phyloP scores from a whole-genome alignment of 805 yeast species.

The Schwanniomyces polymorphus region DNA sequence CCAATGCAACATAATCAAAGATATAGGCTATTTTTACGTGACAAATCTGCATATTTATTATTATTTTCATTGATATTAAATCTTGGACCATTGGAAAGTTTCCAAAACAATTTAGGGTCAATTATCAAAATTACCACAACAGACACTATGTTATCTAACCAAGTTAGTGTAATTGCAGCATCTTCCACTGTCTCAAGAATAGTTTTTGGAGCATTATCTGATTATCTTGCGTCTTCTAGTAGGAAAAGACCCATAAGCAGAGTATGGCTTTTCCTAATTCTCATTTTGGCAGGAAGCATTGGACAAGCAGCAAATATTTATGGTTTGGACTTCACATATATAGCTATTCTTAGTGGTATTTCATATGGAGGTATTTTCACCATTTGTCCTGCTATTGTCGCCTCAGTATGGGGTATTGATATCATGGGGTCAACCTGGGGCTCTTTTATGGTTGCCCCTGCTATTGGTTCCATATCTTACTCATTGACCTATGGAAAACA shows the following conservation, averaged over 20 bases:
- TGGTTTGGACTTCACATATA: constrained; percentile 14
- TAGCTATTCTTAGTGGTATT: constrained; percentile 60
- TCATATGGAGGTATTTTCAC: constrained; percentile 86
- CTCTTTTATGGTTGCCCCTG: constrained; percentile 83
- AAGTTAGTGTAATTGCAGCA: constrained; percentile 61
- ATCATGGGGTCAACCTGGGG: constrained; percentile 95
- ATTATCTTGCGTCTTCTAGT: constrained; percentile 43
- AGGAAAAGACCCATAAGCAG: constrained; percentile 29
- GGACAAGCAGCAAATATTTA: constrained; percentile 28
- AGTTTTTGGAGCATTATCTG: constrained; percentile 66
- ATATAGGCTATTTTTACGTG: constrained; percentile 43
- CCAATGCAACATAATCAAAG: constrained; percentile 37
- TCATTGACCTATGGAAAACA: constrained; percentile 69
- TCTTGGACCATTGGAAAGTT: constrained; percentile 85
- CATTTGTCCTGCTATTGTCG: constrained; percentile 78
- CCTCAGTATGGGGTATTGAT: constrained; percentile 84
- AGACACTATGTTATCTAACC: constrained; percentile 34
- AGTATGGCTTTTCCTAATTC: constrained; percentile 29
- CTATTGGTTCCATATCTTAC: constrained; percentile 69
- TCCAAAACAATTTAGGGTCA: constrained; percentile 79
- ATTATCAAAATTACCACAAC: constrained; percentile 38
- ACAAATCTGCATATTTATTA: constrained; percentile 63
- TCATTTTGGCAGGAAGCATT: constrained; percentile 26
- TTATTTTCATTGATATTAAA: constrained; percentile 62
- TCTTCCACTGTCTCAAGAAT: constrained; percentile 73